Evolutionary conservation across 2,329 filamentous ascomycete genomes (phyloP).

Genomic region (Fusarium sp.): DNA sequence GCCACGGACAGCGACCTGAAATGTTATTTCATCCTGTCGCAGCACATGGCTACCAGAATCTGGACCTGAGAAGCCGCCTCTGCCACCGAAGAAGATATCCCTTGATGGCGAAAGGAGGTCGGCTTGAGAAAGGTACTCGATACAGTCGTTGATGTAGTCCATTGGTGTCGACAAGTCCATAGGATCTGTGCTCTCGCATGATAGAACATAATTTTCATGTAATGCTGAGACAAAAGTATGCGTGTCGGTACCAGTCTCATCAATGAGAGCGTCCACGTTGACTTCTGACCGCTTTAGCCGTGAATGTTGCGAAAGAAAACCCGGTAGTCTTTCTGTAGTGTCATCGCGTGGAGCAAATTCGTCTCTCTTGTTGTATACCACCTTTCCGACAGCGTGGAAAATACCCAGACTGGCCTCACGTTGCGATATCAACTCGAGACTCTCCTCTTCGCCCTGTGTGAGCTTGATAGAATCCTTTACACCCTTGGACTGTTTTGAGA

Average conservation of each 20-base stretch:
- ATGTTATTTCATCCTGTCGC: slow-evolving; percentile 93
- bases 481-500: slow-evolving; percentile 74
- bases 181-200: slow-evolving; percentile 71
- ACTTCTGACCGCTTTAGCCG: slow-evolving; percentile 74
- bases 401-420: slow-evolving; percentile 91
- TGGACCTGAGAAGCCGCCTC: slow-evolving; percentile 63
- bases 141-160: slow-evolving; percentile 84
- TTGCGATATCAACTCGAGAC: slow-evolving; percentile 82
- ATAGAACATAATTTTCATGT: slow-evolving; percentile 92
- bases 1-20: slow-evolving; percentile 89
- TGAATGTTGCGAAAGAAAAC: slow-evolving; percentile 66
- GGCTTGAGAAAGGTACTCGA: slow-evolving; percentile 86
- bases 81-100: slow-evolving; percentile 73
- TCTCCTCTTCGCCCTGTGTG: slow-evolving; percentile 82
- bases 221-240: slow-evolving; percentile 89
- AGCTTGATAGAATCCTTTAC: slow-evolving; percentile 67
- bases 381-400: slow-evolving; percentile 95
- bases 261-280: slow-evolving; percentile 79
- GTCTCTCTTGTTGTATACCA: slow-evolving; percentile 94
- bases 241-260: slow-evolving; percentile 92
- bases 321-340: slow-evolving; percentile 66
- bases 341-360: slow-evolving; percentile 59
- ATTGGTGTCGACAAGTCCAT: slow-evolving; percentile 70
- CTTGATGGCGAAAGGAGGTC: slow-evolving; percentile 84
- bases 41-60: slow-evolving; percentile 77